A percentile compares a stretch with the other conserved stretches of the same genome.
Evolutionary conservation across 148 eudicot genomes (phyloP).

Genomic region (Dianthus caryophyllus): DNA sequence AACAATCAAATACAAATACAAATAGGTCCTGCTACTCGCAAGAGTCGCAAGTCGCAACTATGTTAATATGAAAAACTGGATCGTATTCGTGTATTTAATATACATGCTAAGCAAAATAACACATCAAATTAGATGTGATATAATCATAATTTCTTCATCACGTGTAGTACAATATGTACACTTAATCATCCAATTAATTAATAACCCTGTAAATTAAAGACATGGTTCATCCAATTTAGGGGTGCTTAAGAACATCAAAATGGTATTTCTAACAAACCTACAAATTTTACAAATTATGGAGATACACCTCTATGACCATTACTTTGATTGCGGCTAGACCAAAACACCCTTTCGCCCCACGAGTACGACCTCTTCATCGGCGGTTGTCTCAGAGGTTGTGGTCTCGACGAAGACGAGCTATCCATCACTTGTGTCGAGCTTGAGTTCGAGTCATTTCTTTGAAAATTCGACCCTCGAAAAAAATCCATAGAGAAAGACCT

Average conservation of each 20-base stretch:
- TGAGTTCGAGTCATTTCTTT: constrained; percentile 9
- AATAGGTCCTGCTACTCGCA: too few relatives aligned
- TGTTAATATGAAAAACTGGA: too few relatives aligned
- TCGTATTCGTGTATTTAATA: too few relatives aligned
- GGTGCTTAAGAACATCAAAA: constrained; percentile 3
- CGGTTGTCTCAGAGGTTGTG: background rate
- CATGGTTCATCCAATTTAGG: background rate
- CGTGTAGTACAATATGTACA: constrained; percentile 19
- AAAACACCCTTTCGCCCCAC: constrained; percentile 27
- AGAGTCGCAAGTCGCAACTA: too few relatives aligned
- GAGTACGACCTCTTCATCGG: constrained; percentile 29
- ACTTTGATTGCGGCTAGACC: constrained; percentile 18
- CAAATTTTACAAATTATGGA: constrained; percentile 1
- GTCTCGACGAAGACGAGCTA: constrained; percentile 24
- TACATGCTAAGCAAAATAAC: too few relatives aligned
- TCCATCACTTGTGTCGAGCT: constrained; percentile 18
- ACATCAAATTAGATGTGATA: background rate
- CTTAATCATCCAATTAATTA: constrained; percentile 4
- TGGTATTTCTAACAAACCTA: constrained; percentile 2
- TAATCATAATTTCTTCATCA: background rate
- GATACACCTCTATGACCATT: constrained; percentile 12
- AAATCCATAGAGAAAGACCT: constrained; percentile 32
- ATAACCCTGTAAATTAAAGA: background rate
- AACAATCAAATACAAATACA: too few relatives aligned
- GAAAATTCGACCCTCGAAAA: constrained; percentile 9